phyloP scores from a whole-genome alignment of 192 early-diverging fungal species.

The Thoreauomyces humboldtii region DNA sequence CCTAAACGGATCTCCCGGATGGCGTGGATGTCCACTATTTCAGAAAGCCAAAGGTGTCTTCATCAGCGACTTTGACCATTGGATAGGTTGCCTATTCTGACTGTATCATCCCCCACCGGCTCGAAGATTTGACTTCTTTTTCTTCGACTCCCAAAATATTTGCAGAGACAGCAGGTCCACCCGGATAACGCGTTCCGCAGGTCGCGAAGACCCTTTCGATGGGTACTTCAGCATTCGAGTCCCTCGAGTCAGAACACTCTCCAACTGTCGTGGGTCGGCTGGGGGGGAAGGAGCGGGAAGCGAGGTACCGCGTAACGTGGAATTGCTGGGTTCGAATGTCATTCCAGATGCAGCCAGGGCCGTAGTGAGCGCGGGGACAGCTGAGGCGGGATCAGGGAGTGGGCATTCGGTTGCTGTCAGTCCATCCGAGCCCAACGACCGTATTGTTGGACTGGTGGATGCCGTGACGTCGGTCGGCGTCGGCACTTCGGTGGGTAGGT shows the following conservation, averaged over 20 bases:
- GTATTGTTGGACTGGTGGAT: too few relatives aligned
- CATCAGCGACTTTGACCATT: background rate
- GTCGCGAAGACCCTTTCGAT: constrained; percentile 33
- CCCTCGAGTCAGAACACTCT: constrained; percentile 31
- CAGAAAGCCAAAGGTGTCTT: too few relatives aligned
- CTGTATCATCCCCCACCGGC: constrained; percentile 27
- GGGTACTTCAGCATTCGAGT: constrained; percentile 50
- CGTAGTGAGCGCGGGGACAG: background rate
- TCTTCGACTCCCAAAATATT: constrained; percentile 46
- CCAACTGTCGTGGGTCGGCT: constrained; percentile 12
- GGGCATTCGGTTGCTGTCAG: too few relatives aligned
- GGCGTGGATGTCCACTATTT: constrained; percentile 45
- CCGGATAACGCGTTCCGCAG: constrained; percentile 40
- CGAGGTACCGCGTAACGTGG: too few relatives aligned
- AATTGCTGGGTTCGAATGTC: background rate
- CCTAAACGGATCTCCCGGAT: constrained; percentile 58
- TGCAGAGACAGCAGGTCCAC: constrained; percentile 35
- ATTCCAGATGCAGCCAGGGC: background rate
- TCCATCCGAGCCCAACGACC: too few relatives aligned
- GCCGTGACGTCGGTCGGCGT: too few relatives aligned
- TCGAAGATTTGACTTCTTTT: constrained; percentile 35
- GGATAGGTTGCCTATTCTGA: background rate
- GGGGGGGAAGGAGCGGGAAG: constrained; percentile 14
- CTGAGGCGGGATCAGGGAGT: too few relatives aligned
- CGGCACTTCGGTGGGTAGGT: too few relatives aligned